These are phyloP conservation scores for Globisporangium nagaii DNA, from an alignment of 352 stramenopile species.

Conservation along the genomic window DNA sequence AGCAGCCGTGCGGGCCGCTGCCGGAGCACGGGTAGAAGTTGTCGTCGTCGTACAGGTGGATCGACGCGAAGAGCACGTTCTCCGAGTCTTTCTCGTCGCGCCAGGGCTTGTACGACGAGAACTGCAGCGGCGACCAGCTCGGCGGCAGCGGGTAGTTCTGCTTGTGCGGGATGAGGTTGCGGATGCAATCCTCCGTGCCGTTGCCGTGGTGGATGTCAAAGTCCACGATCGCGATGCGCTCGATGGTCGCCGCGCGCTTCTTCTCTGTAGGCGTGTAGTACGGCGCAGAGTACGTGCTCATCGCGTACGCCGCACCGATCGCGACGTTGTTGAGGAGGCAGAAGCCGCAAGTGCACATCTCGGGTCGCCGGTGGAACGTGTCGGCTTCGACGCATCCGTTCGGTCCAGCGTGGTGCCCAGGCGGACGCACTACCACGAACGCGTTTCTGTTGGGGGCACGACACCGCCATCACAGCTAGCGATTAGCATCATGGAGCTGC, in stretches of 20 bases:
- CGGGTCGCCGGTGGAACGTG: slow-evolving; percentile 40
- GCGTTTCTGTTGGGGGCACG: slow-evolving; percentile 28
- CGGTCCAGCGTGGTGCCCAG: slow-evolving; percentile 52
- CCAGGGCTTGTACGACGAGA: slow-evolving; percentile 65
- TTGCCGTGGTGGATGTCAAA: slow-evolving; percentile 73
- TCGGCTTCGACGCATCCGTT: slow-evolving; percentile 56
- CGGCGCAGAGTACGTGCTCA: slow-evolving; percentile 35
- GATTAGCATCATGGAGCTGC: neutral
- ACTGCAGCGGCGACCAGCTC: slow-evolving; percentile 52
- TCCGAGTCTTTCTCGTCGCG: slow-evolving; percentile 53
- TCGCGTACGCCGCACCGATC: slow-evolving; percentile 52
- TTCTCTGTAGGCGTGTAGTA: slow-evolving; percentile 29
- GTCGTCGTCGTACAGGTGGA: slow-evolving; percentile 57
- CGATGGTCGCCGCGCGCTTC: slow-evolving; percentile 16
- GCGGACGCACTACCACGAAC: slow-evolving; percentile 53
- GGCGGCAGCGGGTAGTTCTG: slow-evolving; percentile 59
- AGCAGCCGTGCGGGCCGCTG: slow-evolving; percentile 37
- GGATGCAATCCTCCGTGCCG: slow-evolving; percentile 59
- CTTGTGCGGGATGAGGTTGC: slow-evolving; percentile 52
- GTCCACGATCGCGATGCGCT: slow-evolving; percentile 56
- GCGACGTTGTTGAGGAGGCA: slow-evolving; percentile 70
- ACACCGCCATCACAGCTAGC: neutral
- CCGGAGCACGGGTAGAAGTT: slow-evolving; percentile 65
- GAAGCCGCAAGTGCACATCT: slow-evolving; percentile 63
- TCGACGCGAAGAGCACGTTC: slow-evolving; percentile 63